Conservation (phyloP, 108 stramenopile species). For the Fistulifera pelliculosa region DNA sequence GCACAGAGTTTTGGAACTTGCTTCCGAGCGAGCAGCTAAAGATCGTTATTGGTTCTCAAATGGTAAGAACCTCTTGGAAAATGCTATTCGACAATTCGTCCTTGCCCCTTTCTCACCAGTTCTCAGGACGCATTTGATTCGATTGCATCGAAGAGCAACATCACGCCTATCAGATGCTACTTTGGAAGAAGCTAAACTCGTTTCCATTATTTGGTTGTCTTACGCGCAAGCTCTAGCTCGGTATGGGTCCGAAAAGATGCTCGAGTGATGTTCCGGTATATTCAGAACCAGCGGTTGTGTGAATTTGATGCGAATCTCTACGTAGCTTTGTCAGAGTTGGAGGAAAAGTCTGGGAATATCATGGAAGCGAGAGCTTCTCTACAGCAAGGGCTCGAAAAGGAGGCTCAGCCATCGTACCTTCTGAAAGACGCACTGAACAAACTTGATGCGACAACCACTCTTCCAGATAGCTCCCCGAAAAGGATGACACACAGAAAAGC, state of each 20-base stretch:
- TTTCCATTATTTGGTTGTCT: slow-evolving; percentile 57
- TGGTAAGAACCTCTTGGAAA: slow-evolving; percentile 3
- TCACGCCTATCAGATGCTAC: slow-evolving; percentile 45
- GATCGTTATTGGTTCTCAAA: background rate
- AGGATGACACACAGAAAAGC: background rate
- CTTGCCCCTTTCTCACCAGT: background rate
- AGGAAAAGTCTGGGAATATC: slow-evolving; percentile 9
- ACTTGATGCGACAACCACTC: background rate
- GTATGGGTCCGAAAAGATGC: slow-evolving; percentile 31
- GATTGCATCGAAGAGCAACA: slow-evolving; percentile 59
- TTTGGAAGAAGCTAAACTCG: slow-evolving; percentile 1
- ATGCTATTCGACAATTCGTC: background rate
- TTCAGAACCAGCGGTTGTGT: slow-evolving; percentile 7
- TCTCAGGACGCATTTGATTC: slow-evolving; percentile 36
- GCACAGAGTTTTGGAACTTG: slow-evolving; percentile 25
- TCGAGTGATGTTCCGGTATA: slow-evolving; percentile 34
- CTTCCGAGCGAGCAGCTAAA: background rate
- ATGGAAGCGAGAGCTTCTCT: slow-evolving; percentile 10
- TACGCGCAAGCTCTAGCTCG: slow-evolving; percentile 32
- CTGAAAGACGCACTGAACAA: slow-evolving; percentile 11
- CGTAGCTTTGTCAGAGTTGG: slow-evolving; percentile 25
- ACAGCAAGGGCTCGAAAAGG: slow-evolving; percentile 20
- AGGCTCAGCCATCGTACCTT: slow-evolving; percentile 17
- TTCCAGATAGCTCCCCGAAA: background rate
- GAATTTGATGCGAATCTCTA: slow-evolving; percentile 23